These are phyloP conservation scores for Ogataea salicorniae DNA, from an alignment of 805 yeast species.

Conservation along the genomic window DNA sequence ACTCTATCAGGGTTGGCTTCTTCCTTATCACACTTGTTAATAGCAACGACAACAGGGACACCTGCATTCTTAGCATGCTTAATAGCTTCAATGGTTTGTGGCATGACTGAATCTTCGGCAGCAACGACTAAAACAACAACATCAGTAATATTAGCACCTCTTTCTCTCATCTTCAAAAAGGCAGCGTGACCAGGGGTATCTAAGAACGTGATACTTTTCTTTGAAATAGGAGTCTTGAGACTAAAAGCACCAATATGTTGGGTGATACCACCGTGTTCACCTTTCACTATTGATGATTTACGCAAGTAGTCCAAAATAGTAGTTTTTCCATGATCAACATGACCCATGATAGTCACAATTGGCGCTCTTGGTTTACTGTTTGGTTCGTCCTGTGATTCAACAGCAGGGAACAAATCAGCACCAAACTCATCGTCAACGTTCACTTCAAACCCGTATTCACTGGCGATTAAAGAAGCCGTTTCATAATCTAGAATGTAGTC, in stretches of 20 bases:
- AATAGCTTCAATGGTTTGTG: conserved; percentile 93
- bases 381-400: conserved; percentile 42
- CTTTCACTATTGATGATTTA: conserved; percentile 74
- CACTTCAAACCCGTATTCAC: conserved; percentile 76
- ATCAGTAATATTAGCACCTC: conserved; percentile 94
- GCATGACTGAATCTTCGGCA: conserved; percentile 97
- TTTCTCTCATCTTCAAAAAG: conserved; percentile 88
- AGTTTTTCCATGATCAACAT: conserved; percentile 97
- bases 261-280: conserved; percentile 94
- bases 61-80: conserved; percentile 82
- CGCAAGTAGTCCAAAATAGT: conserved; percentile 85
- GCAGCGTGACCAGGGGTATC: conserved; percentile 99
- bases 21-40: conserved; percentile 85
- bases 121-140: conserved; percentile 90
- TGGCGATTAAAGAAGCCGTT: conserved; percentile 80
- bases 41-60: conserved; percentile 84
- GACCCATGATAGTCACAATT: conserved; percentile 97
- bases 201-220: conserved; percentile 76
- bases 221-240: conserved; percentile 69
- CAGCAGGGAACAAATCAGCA: conserved; percentile 54
- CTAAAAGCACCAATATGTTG: conserved; percentile 98
- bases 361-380: conserved; percentile 73
- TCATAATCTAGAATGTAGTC: conserved; percentile 82
- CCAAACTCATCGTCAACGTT: conserved; percentile 52
- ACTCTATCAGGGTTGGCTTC: conserved; percentile 73